Evolutionary conservation across 371 early-diverging fungal species (phyloP).

Genomic region (Conidiobolus incongruus): DNA sequence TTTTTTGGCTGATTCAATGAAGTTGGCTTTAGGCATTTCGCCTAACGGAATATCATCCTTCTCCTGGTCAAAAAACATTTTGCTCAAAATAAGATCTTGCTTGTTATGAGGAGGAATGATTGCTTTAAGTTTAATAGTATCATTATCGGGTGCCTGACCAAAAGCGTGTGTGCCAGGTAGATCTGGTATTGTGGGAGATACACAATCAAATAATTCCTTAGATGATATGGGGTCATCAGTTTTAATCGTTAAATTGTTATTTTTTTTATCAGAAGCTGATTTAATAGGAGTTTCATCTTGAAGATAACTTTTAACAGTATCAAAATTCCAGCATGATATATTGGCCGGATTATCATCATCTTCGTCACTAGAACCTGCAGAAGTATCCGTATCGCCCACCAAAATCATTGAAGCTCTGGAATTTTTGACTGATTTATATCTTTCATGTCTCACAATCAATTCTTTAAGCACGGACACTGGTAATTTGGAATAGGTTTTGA

Average conservation of each 20-base stretch:
- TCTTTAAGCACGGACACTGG: slow-evolving; percentile 14
- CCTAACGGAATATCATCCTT: neutral
- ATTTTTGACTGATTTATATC: slow-evolving; percentile 12
- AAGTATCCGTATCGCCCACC: neutral
- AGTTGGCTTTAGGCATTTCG: neutral
- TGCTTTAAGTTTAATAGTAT: neutral
- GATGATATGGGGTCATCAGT: neutral
- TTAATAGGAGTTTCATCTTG: neutral
- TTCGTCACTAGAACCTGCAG: neutral
- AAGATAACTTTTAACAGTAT: neutral
- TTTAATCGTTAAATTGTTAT: neutral
- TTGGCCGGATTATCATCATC: neutral
- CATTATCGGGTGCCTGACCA: neutral
- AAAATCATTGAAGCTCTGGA: neutral
- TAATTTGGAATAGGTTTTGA: slow-evolving; percentile 14
- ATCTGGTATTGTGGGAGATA: neutral
- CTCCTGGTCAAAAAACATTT: neutral
- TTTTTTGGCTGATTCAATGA: neutral
- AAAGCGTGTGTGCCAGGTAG: neutral
- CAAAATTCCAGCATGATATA: slow-evolving; percentile 3
- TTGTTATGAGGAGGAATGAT: neutral
- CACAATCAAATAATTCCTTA: neutral
- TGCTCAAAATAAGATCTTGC: neutral
- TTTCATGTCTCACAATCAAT: slow-evolving; percentile 16
- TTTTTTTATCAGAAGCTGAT: neutral